Evolutionary conservation across 208 protist genomes (phyloP), one percentile per base, ranked within the genome.

Genomic region (Trypanosoma mega): DNA sequence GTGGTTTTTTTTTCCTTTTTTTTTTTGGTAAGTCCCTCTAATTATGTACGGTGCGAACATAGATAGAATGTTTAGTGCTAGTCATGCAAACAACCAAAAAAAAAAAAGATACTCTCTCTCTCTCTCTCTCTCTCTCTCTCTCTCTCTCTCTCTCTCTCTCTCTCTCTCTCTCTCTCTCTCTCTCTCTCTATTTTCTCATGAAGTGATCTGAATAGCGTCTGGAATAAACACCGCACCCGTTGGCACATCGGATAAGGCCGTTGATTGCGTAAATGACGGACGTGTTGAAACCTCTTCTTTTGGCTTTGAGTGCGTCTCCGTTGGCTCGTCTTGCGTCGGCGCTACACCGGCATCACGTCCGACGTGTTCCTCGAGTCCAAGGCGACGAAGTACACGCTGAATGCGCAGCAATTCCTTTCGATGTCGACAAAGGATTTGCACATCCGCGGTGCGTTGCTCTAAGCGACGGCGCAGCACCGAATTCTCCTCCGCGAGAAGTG

Each of bases 381-480:
- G 70, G 21, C 80, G 72, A 1, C 75, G 53, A 14, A 95, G 71
- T 45, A 90, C 30, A 30, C 82, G 76, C 33, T 85, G 78, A 55
- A 95, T 92, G 30, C 75, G 78, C 24, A 92, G 72, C 9, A 95
- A 76, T 62, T 95, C 85, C 6, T 72, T 66, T 1, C 88, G 77
- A 54, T 95, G 88, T 30, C 75, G 63, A 26, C 78, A 86, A 12
- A 95, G 57, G 1, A 83, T 47, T 12, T 81, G 72, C 46, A 95
- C 63, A 46, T 92, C 82, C 0, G 60, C 46, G 5, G 74, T 77
- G 1, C 76, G 67, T 56, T 85, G 68, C 59, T 82, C 65, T 24
- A 95, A 51, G 24, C 63, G 72, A n/a, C 63, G 54, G 21, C 66
- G 60, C 21, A 92, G 63, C 11, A 74, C 26, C 24, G 59, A 36